Conservation (phyloP, 2,329 filamentous ascomycete species). For the Cladosporium cucumerinum region DNA sequence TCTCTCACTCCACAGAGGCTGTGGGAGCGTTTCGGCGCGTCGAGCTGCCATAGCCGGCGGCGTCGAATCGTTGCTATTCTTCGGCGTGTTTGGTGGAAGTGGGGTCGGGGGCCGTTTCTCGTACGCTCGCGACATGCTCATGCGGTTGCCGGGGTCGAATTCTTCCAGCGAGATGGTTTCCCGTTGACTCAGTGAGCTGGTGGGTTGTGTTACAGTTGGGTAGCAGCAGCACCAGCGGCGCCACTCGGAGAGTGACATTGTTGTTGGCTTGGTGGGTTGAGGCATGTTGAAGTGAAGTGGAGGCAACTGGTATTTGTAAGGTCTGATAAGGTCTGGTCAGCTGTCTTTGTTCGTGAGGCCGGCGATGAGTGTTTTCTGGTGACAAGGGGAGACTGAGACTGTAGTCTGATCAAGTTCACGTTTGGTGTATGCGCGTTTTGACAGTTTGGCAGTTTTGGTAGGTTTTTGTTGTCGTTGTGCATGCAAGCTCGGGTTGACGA, state of each 20-base stretch:
- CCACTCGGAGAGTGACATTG: background rate
- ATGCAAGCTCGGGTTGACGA: background rate
- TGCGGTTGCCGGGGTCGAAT: background rate
- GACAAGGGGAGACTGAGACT: background rate
- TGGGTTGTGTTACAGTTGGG: background rate
- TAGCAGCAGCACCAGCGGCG: constrained; percentile 4
- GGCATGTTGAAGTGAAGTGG: background rate
- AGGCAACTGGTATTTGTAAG: background rate
- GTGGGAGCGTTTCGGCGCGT: background rate
- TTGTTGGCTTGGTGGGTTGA: background rate
- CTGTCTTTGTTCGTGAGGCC: background rate
- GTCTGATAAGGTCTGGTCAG: too few relatives aligned
- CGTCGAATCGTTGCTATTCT: background rate
- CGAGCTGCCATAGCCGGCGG: background rate
- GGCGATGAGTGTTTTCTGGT: background rate
- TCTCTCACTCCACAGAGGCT: background rate
- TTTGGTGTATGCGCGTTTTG: background rate
- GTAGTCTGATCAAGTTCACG: background rate
- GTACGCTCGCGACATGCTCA: background rate
- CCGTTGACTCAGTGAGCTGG: background rate
- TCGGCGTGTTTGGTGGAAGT: background rate
- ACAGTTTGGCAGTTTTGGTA: background rate
- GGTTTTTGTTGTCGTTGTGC: background rate
- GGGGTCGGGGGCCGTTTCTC: background rate
- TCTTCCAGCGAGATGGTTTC: background rate